Conservation (phyloP, 805 yeast genomes). For the Candida sithepensis region DNA sequence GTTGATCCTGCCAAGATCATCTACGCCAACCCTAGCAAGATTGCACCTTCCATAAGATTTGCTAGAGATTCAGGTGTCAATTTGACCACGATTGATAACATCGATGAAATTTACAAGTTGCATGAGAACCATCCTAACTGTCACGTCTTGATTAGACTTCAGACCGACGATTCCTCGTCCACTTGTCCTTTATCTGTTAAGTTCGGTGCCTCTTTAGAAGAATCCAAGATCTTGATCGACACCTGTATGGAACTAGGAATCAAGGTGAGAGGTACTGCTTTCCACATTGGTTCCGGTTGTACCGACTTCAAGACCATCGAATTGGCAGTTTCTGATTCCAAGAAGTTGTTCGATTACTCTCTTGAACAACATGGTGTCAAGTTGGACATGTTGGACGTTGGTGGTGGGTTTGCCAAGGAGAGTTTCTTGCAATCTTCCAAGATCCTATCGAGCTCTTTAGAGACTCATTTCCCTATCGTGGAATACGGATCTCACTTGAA, state of each 20-base stretch:
- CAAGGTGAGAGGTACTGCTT: constrained; percentile 79
- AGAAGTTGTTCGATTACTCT: constrained; percentile 62
- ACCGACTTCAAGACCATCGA: constrained; percentile 62
- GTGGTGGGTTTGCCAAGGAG: constrained; percentile 83
- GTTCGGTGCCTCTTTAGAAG: constrained; percentile 72
- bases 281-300: constrained; percentile 96
- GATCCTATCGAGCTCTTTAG: constrained; percentile 54
- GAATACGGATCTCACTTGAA: constrained; percentile 27
- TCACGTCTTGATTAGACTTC: constrained; percentile 70
- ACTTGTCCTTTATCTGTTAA: constrained; percentile 84
- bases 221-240: constrained; percentile 52
- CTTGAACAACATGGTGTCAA: constrained; percentile 36
- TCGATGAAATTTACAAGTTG: constrained; percentile 78
- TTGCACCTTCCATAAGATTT: constrained; percentile 73
- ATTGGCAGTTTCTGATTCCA: constrained; percentile 71
- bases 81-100: constrained; percentile 86
- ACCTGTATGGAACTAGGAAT: constrained; percentile 60
- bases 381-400: constrained; percentile 66
- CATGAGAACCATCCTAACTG: constrained; percentile 64
- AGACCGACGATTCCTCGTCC: constrained; percentile 86
- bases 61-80: constrained; percentile 56
- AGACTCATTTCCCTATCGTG: constrained; percentile 53
- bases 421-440: constrained; percentile 55
- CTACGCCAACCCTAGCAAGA: constrained; percentile 93
- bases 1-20: constrained; percentile 65